Evolutionary conservation across 805 yeast genomes (phyloP).

Genomic region (Candida takata): DNA sequence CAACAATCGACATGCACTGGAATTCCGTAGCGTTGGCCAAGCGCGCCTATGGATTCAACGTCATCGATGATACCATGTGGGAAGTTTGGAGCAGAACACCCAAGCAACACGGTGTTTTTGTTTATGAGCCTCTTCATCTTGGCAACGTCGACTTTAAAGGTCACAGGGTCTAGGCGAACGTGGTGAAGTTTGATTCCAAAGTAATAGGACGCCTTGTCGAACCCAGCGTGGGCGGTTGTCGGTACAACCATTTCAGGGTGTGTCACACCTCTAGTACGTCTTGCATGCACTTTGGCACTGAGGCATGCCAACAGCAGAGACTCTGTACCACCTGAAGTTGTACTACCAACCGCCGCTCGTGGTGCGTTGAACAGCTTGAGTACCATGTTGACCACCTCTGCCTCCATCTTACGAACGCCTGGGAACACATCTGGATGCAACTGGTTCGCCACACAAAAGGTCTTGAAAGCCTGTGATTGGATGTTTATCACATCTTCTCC

Average conservation of each 20-base stretch:
- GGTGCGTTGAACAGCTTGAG: slow-evolving; percentile 79
- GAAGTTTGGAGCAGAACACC: slow-evolving; percentile 94
- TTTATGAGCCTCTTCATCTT: slow-evolving; percentile 64
- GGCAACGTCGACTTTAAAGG: slow-evolving; percentile 58
- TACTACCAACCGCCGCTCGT: slow-evolving; percentile 59
- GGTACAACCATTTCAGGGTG: slow-evolving; percentile 89
- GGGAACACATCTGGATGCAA: slow-evolving; percentile 97
- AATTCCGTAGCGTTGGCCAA: slow-evolving; percentile 44
- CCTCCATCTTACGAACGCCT: slow-evolving; percentile 92
- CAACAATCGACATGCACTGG: slow-evolving; percentile 97
- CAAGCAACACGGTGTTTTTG: slow-evolving; percentile 71
- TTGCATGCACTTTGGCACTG: slow-evolving; percentile 78
- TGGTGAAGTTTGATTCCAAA: slow-evolving; percentile 81
- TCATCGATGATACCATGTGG: slow-evolving; percentile 97
- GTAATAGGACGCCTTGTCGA: slow-evolving; percentile 87
- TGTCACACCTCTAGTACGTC: slow-evolving; percentile 46
- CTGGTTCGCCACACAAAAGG: slow-evolving; percentile 85
- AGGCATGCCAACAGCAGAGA: slow-evolving; percentile 80
- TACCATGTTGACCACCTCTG: slow-evolving; percentile 92
- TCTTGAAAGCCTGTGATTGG: slow-evolving; percentile 70
- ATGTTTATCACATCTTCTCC: slow-evolving; percentile 69
- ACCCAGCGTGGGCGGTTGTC: slow-evolving; percentile 86
- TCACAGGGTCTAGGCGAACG: slow-evolving; percentile 63
- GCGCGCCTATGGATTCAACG: slow-evolving; percentile 66
- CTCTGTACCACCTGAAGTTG: slow-evolving; percentile 95